Conservation (phyloP, 208 protist species). For the Trypanosoma brucei region DNA sequence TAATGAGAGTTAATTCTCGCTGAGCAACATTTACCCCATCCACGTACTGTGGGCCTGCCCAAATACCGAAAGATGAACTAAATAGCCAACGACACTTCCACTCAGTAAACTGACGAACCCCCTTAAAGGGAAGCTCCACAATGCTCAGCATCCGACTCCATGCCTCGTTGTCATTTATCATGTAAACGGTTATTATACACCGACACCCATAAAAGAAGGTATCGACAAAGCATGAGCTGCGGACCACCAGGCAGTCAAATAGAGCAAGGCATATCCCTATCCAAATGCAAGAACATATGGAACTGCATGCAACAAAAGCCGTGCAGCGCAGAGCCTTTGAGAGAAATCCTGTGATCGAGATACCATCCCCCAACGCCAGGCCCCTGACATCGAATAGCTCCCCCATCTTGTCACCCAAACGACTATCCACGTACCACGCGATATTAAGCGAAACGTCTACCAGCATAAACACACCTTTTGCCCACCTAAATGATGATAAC, state of each 20-base stretch:
- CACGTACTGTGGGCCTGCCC: neutral
- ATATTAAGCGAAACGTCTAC: too few relatives aligned
- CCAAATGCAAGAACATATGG: conserved; percentile 4
- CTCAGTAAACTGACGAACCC: neutral
- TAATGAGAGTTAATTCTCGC: conserved; percentile 4
- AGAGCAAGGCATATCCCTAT: conserved; percentile 8
- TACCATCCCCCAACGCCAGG: neutral
- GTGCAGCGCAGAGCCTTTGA: conserved; percentile 7
- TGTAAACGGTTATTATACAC: too few relatives aligned
- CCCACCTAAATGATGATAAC: too few relatives aligned
- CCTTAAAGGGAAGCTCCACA: neutral
- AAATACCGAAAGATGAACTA: conserved; percentile 12
- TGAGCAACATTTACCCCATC: neutral
- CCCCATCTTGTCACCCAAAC: neutral
- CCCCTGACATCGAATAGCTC: neutral
- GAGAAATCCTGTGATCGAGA: neutral
- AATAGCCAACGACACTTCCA: conserved; percentile 18
- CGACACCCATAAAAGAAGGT: too few relatives aligned
- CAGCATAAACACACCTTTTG: too few relatives aligned
- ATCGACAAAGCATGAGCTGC: too few relatives aligned
- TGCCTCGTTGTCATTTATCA: too few relatives aligned
- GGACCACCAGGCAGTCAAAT: too few relatives aligned
- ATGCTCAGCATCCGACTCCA: neutral
- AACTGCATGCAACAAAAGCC: conserved; percentile 18
- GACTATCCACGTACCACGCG: neutral